Base-by-base conservation (phyloP, 2,329 filamentous ascomycete species). In the Chaetomium strumarium region DNA sequence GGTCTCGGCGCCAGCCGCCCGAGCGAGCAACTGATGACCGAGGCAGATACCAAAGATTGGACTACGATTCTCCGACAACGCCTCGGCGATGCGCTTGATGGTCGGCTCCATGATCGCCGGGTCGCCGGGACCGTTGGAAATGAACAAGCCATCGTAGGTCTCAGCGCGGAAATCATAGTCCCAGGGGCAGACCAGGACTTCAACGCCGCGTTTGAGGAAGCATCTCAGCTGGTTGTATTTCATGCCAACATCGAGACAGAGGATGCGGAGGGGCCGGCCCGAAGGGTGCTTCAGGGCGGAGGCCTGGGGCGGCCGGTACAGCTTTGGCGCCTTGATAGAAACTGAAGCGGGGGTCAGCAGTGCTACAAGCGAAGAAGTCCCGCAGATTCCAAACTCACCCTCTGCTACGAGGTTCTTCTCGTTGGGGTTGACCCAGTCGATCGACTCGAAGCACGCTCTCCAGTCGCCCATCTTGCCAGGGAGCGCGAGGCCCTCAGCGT, bases 171-270 rank as follows among this genome's bases (percentile, higher is more conserved):
- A 90, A 69, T 97, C 86, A 66, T 96, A 90, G 73, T 99, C 85
- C 91, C 92, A 99, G 10, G 93, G 93, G 58, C 93, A 91, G 52
- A 96, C 90, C 59, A 96, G 75, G 46, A 97, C 91, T 69, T 99
- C 93, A 51, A 97, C 87, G 51, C 93, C 93, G 62, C 93, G 84
- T 64, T 84, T 85, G 55, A 99, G 78, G 64, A 99, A 84, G 74
- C 93, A 99, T 62, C 93, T 83, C 63, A 99, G 79, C 75, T 99
- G 93, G 75, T 97, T 99, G 75, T 89, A 96, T 74, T 99, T 99
- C 77, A 97, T 85, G 69, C 93, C 93, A 62, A 99, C 92, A 74
- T 99, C 93, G 62, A 99, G 81, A 68, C 90, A 96, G 46, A 97
- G 77, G 56, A 99, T 85, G 67, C 91, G 88, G 54, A 97, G 79